Conservation (phyloP, 2,329 filamentous ascomycete species). For the Calonectria multiphialidica region DNA sequence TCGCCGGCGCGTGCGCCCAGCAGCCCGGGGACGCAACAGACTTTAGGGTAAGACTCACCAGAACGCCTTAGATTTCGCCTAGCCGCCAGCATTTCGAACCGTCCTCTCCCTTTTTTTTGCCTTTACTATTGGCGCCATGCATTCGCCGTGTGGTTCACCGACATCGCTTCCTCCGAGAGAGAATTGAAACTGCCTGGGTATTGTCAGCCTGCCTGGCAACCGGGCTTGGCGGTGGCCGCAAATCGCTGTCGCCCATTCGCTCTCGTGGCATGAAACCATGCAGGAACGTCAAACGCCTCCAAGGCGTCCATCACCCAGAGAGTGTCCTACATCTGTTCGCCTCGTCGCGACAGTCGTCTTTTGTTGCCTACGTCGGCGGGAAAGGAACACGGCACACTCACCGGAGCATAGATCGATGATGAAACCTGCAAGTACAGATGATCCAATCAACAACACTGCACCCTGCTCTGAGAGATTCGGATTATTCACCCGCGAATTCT, state of each 20-base stretch:
- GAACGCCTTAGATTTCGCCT: background rate
- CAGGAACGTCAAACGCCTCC: conserved; percentile 12
- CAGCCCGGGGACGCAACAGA: background rate
- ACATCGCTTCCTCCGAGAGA: background rate
- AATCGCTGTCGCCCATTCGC: background rate
- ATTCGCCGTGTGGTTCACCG: conserved; percentile 15
- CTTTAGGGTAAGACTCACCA: conserved; percentile 13
- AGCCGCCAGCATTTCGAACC: background rate
- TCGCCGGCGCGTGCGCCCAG: background rate
- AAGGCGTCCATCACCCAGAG: background rate
- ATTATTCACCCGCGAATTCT: too few species aligned
- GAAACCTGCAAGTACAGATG: too few species aligned
- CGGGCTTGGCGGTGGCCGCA: background rate
- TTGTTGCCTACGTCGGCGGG: too few species aligned
- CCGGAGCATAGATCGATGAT: background rate
- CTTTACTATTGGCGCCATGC: background rate
- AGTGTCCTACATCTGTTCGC: too few species aligned
- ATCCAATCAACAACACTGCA: too few species aligned
- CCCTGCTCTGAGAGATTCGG: too few species aligned
- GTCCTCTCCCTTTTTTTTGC: too few species aligned
- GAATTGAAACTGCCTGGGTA: background rate
- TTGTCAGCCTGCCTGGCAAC: background rate
- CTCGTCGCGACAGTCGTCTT: too few species aligned
- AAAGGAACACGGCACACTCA: too few species aligned
- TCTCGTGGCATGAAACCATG: background rate